phyloP scores from a whole-genome alignment of 257 asterid genomes.

The Eucommia ulmoides region DNA sequence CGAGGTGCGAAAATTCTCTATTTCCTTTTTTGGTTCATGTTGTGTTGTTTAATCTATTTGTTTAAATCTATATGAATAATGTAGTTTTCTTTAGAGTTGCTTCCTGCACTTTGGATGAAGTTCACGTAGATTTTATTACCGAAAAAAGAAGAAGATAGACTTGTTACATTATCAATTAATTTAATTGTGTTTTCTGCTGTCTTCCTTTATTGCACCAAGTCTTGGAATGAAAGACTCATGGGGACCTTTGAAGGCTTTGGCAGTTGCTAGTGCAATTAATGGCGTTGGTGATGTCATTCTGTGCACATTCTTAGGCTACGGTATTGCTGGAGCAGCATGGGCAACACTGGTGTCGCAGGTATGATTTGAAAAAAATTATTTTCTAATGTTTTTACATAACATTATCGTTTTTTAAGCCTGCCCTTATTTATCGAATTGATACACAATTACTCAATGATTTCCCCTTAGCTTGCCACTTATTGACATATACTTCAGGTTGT shows the following conservation, averaged over 20 bases:
- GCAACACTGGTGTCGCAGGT: slow-evolving; percentile 98
- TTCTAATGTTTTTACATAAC: not conserved
- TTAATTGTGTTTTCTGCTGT: slow-evolving; percentile 1
- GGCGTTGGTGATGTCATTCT: slow-evolving; percentile 78
- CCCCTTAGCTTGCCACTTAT: slow-evolving; percentile 7
- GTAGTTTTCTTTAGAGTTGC: too few relatives aligned
- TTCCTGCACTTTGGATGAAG: too few relatives aligned
- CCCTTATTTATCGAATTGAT: not conserved
- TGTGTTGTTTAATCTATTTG: too few relatives aligned
- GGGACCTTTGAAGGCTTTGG: slow-evolving; percentile 96
- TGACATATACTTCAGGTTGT: slow-evolving; percentile 45
- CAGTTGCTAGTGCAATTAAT: slow-evolving; percentile 70
- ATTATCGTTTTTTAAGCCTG: not conserved
- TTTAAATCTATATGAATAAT: too few relatives aligned
- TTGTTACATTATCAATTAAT: not conserved
- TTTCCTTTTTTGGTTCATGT: too few relatives aligned
- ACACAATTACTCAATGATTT: not conserved
- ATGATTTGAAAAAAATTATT: slow-evolving; percentile 10
- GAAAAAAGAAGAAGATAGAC: too few relatives aligned
- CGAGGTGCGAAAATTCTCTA: slow-evolving; percentile 39
- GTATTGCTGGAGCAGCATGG: slow-evolving; percentile 99
- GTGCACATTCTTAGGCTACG: slow-evolving; percentile 71
- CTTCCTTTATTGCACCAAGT: slow-evolving; percentile 29
- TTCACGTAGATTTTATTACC: too few relatives aligned
- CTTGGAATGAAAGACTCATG: slow-evolving; percentile 96